phyloP scores from a whole-genome alignment of 192 early-diverging fungal species.

The Chytriomyces hyalinus region DNA sequence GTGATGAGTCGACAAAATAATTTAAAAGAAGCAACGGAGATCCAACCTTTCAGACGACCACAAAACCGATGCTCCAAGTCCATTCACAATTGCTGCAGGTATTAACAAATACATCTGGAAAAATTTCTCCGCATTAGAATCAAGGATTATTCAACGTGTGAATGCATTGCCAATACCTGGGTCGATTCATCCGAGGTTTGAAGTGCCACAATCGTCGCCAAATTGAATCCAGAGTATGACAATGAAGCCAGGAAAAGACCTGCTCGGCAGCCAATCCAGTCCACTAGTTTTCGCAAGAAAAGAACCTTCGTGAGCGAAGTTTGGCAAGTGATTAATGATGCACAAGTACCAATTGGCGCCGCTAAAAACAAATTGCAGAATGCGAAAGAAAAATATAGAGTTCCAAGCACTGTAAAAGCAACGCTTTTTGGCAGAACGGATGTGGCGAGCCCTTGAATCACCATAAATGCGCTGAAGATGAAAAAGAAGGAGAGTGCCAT shows the following conservation, averaged over 20 bases:
- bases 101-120: constrained; percentile 20
- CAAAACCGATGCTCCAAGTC: constrained; percentile 34
- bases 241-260: constrained; percentile 31
- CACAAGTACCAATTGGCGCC: constrained; percentile 18
- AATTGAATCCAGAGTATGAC: constrained; percentile 29
- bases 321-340: not conserved
- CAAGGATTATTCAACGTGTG: not conserved
- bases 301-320: not conserved
- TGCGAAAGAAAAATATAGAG: constrained; percentile 35
- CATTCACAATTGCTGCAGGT: constrained; percentile 32
- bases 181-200: not conserved
- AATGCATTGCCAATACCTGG: not conserved
- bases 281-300: constrained; percentile 12
- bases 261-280: constrained; percentile 24
- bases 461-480: constrained; percentile 34
- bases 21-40: not conserved
- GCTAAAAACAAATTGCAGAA: constrained; percentile 33
- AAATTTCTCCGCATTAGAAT: not conserved
- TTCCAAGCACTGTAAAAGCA: constrained; percentile 23
- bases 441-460: constrained; percentile 33
- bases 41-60: constrained; percentile 31
- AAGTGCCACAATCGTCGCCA: constrained; percentile 15
- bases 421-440: constrained; percentile 31
- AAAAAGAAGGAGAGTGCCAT: constrained; percentile 37
- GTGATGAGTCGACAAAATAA: not conserved